phyloP scores from a whole-genome alignment of 768 basidiomycete genomes.

The Lentinula detonsa region DNA sequence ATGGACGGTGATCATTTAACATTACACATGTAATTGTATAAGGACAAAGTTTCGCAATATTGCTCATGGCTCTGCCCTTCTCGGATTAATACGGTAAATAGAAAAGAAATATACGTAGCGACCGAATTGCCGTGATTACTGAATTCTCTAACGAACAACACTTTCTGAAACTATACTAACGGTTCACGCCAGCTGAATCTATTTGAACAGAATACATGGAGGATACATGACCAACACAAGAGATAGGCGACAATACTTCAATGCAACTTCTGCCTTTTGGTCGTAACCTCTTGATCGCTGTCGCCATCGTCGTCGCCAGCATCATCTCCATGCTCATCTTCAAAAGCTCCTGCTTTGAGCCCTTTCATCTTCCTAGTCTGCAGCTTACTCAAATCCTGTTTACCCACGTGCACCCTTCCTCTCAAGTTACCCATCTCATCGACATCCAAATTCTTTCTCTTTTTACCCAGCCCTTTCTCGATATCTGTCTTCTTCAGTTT shows the following conservation, averaged over 20 bases:
- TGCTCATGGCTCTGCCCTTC: too few species aligned
- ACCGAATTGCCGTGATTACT: too few species aligned
- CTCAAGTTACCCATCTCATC: slow-evolving; percentile 98
- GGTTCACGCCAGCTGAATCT: too few species aligned
- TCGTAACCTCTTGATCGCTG: background rate
- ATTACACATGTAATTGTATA: too few species aligned
- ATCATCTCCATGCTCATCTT: background rate
- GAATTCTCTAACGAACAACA: too few species aligned
- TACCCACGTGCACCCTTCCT: slow-evolving; percentile 83
- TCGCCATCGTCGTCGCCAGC: background rate
- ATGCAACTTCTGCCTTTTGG: background rate
- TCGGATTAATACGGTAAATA: too few species aligned
- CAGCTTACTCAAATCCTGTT: slow-evolving; percentile 81
- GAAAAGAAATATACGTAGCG: too few species aligned
- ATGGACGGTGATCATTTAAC: too few species aligned
- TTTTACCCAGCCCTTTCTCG: slow-evolving; percentile 85
- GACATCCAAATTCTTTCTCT: slow-evolving; percentile 90
- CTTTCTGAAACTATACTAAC: too few species aligned
- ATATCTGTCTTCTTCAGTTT: slow-evolving; percentile 87
- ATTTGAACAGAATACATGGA: too few species aligned
- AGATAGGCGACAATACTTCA: background rate
- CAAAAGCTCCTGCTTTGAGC: slow-evolving; percentile 24
- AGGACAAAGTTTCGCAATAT: too few species aligned
- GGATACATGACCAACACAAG: too few species aligned
- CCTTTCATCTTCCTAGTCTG: slow-evolving; percentile 98